phyloP scores from a whole-genome alignment of 2,329 filamentous ascomycete genomes.

The Colletotrichum sp. region DNA sequence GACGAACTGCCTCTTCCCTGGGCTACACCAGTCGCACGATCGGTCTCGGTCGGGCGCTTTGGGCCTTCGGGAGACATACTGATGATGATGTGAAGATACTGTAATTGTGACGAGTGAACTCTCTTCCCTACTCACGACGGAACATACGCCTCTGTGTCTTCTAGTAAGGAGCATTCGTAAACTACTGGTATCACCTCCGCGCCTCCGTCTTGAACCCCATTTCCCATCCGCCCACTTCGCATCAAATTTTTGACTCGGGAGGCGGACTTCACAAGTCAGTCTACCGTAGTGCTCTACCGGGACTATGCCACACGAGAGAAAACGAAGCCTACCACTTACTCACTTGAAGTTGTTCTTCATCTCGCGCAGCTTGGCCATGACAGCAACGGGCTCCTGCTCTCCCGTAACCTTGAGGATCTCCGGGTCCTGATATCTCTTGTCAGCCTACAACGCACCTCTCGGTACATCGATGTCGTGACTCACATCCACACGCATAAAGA shows the following conservation, averaged over 20 bases:
- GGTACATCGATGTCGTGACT: slow-evolving; percentile 31
- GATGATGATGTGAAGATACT: neutral
- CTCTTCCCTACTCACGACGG: neutral
- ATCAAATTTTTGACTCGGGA: slow-evolving; percentile 36
- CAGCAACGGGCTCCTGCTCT: slow-evolving; percentile 78
- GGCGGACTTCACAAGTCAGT: slow-evolving; percentile 28
- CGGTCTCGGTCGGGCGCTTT: slow-evolving; percentile 28
- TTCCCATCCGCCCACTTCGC: neutral
- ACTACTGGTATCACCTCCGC: neutral
- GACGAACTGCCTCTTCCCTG: slow-evolving; percentile 24
- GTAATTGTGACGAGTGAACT: neutral
- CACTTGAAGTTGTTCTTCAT: slow-evolving; percentile 84
- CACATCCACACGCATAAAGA: slow-evolving; percentile 90
- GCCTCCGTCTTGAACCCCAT: neutral
- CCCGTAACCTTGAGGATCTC: slow-evolving; percentile 84
- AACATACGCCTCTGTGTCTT: neutral
- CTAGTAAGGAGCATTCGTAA: neutral
- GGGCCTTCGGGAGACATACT: slow-evolving; percentile 26
- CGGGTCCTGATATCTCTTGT: slow-evolving; percentile 65
- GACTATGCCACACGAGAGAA: neutral
- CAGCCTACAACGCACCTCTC: neutral
- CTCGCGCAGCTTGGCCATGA: slow-evolving; percentile 85
- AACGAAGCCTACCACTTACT: slow-evolving; percentile 40
- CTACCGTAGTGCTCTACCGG: neutral
- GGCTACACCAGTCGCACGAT: slow-evolving; percentile 22